phyloP scores from a whole-genome alignment of 495 filamentous ascomycete species.

The Rostrohypoxylon terebratum region DNA sequence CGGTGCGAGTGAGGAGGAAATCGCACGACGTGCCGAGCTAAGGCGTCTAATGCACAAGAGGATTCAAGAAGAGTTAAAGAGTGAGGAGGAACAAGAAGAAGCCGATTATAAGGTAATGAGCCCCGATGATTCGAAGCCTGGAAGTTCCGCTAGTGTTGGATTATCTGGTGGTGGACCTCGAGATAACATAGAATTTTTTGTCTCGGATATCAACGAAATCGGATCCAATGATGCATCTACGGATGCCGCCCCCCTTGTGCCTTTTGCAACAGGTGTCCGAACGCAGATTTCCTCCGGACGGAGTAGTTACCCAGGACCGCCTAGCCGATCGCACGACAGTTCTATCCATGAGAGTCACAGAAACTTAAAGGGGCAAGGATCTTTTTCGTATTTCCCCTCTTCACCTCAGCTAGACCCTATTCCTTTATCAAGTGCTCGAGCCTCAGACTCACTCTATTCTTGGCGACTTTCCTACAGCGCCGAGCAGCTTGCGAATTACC shows the following conservation, averaged over 20 bases:
- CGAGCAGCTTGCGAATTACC: conserved; percentile 49
- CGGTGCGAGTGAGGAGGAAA: conserved; percentile 60
- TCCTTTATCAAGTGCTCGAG: conserved; percentile 45
- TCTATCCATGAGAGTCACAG: conserved; percentile 17
- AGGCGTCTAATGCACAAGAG: conserved; percentile 62
- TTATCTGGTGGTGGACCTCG: conserved; percentile 54
- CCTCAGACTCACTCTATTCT: conserved; percentile 53
- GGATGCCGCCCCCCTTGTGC: conserved; percentile 10
- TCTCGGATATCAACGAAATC: conserved; percentile 39
- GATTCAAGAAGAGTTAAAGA: conserved; percentile 65
- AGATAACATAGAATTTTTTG: conserved; percentile 57
- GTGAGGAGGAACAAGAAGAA: conserved; percentile 49
- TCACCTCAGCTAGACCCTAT: conserved; percentile 50
- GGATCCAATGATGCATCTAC: conserved; percentile 10
- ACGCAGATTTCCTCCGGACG: conserved; percentile 29
- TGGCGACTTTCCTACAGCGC: conserved; percentile 56
- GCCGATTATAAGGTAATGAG: conserved; percentile 17
- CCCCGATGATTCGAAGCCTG: conserved; percentile 18
- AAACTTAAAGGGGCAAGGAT: conserved; percentile 31
- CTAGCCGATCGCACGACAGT: conserved; percentile 20
- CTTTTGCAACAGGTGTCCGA: conserved; percentile 10
- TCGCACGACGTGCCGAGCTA: conserved; percentile 63
- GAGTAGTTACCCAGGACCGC: conserved; percentile 44
- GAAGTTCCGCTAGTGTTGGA: conserved; percentile 25
- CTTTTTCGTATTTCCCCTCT: conserved; percentile 46